A percentile compares a stretch with the other conserved stretches of the same genome.
phyloP scores from a whole-genome alignment of 1,284 basidiomycete genomes.

The Marasmius tenuissimus region DNA sequence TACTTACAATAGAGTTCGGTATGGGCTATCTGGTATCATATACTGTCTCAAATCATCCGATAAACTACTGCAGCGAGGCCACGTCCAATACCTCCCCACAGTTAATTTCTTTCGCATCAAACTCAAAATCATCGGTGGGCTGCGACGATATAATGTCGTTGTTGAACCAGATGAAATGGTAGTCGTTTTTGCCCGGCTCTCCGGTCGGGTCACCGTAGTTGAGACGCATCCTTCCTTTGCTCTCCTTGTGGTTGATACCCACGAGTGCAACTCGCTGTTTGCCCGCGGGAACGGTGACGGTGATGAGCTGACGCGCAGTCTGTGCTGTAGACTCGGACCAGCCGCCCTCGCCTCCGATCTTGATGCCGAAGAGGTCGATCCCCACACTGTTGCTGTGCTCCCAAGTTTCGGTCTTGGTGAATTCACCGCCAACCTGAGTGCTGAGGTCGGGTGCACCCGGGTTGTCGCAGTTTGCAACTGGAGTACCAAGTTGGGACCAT shows the following conservation, averaged over 20 bases:
- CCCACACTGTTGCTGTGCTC: not conserved
- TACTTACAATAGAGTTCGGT: too few relatives aligned
- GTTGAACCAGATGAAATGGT: constrained; percentile 2
- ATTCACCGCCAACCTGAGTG: constrained; percentile 1
- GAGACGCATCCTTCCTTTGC: not conserved
- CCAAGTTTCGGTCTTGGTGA: not conserved
- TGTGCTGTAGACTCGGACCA: not conserved
- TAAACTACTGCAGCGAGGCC: not conserved
- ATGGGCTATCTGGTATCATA: too few relatives aligned
- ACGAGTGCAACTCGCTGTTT: not conserved
- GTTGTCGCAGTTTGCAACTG: not conserved
- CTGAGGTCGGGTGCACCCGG: not conserved
- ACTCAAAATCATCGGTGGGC: not conserved
- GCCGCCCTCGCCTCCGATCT: constrained; percentile 1
- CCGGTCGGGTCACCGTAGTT: constrained; percentile 1
- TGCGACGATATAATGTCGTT: constrained; percentile 1
- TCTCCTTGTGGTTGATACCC: not conserved
- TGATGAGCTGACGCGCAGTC: not conserved
- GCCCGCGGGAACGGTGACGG: not conserved
- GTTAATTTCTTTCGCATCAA: not conserved
- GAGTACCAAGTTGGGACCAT: not conserved
- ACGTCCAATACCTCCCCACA: constrained; percentile 1
- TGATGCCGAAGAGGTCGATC: constrained; percentile 3
- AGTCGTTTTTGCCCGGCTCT: constrained; percentile 1
- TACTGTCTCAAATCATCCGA: too few relatives aligned